phyloP scores from a whole-genome alignment of 768 basidiomycete genomes.

The Xanthoconium stramineum region DNA sequence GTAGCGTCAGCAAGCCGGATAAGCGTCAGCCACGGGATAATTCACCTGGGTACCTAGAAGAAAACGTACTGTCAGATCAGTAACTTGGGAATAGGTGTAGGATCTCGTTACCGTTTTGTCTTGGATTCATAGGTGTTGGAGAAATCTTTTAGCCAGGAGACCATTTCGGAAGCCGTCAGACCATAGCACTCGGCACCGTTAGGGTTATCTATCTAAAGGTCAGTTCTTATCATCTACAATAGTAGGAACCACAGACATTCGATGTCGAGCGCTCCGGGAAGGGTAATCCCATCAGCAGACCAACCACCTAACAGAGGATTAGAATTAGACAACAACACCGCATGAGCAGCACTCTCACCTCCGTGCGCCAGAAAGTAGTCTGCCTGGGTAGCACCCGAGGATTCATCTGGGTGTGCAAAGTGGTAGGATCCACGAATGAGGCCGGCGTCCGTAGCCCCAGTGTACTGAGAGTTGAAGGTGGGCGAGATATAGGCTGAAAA shows the following conservation, averaged over 20 bases:
- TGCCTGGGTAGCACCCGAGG: constrained; percentile 58
- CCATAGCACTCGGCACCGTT: constrained; percentile 53
- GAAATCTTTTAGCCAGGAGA: constrained; percentile 62
- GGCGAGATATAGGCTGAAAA: constrained; percentile 23
- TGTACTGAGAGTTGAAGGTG: constrained; percentile 49
- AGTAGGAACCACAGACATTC: constrained; percentile 41
- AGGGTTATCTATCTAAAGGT: constrained; percentile 43
- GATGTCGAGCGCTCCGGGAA: constrained; percentile 63
- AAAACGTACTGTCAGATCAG: not conserved
- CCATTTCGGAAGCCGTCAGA: constrained; percentile 51
- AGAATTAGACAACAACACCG: not conserved
- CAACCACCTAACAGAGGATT: constrained; percentile 42
- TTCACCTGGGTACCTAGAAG: constrained; percentile 40
- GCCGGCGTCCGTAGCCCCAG: constrained; percentile 50
- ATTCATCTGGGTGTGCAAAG: constrained; percentile 53
- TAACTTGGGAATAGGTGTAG: not conserved
- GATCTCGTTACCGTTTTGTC: constrained; percentile 41
- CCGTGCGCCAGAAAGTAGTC: constrained; percentile 57
- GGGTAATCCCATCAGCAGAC: constrained; percentile 54
- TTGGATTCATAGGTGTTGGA: constrained; percentile 52
- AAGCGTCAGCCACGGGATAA: not conserved
- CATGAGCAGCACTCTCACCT: constrained; percentile 28
- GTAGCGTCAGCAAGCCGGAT: not conserved
- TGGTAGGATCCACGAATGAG: constrained; percentile 62
- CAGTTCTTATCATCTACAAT: not conserved